These are phyloP conservation scores for Neurospora sp. DNA, from an alignment of 495 filamentous ascomycete species.

Conservation along the genomic window DNA sequence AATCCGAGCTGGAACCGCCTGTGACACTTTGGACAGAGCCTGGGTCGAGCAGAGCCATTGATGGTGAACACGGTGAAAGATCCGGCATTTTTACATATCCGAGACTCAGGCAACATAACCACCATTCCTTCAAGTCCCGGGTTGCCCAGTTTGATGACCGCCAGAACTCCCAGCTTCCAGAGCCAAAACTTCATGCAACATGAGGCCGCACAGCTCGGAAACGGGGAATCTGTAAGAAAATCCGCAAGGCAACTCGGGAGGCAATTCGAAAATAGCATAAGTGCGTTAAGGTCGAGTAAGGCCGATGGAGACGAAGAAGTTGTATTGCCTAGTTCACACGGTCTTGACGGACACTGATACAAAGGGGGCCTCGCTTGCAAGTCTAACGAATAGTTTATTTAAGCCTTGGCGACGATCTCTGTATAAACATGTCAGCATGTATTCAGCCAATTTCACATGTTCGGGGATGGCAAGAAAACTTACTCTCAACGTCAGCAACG, in stretches of 20 bases:
- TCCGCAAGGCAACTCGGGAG: neutral
- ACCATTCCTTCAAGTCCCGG: neutral
- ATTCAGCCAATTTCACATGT: neutral
- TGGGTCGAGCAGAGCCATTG: neutral
- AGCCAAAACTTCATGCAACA: neutral
- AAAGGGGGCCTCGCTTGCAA: slow-evolving; percentile 38
- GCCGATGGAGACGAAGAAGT: slow-evolving; percentile 10
- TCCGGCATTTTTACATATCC: neutral
- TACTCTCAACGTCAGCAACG: slow-evolving; percentile 92
- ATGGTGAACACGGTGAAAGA: neutral
- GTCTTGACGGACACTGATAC: slow-evolving; percentile 33
- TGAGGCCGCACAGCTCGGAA: neutral
- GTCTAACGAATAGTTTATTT: slow-evolving; percentile 29
- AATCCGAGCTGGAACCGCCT: neutral
- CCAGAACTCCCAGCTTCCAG: neutral
- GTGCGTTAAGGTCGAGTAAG: neutral
- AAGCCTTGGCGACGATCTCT: slow-evolving; percentile 47
- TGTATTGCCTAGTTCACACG: slow-evolving; percentile 38
- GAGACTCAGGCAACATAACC: neutral
- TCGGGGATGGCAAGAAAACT: slow-evolving; percentile 26
- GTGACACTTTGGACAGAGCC: neutral
- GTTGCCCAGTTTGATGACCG: neutral
- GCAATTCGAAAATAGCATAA: neutral
- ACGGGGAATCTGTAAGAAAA: neutral
- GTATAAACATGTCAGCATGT: slow-evolving; percentile 16